Base-by-base conservation (phyloP, 352 stramenopile genomes). In the Phytopythium aichiense region DNA sequence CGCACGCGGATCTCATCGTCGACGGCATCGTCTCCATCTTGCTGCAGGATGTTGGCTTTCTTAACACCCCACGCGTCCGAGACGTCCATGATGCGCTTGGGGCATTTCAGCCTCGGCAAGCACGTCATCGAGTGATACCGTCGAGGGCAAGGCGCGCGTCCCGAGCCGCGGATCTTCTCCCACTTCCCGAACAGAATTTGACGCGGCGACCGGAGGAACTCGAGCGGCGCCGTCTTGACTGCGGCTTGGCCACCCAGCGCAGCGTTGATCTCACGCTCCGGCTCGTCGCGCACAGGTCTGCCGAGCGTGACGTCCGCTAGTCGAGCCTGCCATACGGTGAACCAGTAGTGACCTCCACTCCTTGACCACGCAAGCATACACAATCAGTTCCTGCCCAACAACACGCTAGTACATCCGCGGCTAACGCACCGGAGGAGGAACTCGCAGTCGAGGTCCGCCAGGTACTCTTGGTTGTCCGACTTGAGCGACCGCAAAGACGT, bases 311-410 rank as follows among this genome's bases (percentile, higher is more conserved):
- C 61, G 0, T 76, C 56, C 3, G 64, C 57, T 1, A 83, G 49
- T 11, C 51, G 67, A 1, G 77, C 72, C 50, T 90, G 73, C 51
- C 75, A 67, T 0, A 92, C 77, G 46, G 67, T 89, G 62, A 92
- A 92, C 79, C 77, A 89, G 35, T 92, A 92, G 53, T 92, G 83
- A 0, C 83, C 83, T 16, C 83, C 83, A 60, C 82, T 89, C 54
- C 75, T 87, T 35, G 12, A 25, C n/a, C 4, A 30, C 2, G 43
- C 5, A 22, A 40, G 22, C 25, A 42, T 45, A 1, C 38, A 33
- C 23, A 25, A 28, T 46, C 8, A 25, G 33, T 13, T 3, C 12
- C 20, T 13, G 2, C 2, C 22, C 9, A 1, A 50, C 28, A 16
- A 22, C 6, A 25, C 35, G 25, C 7, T 3, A 18, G 22, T 5